A percentile compares a stretch with the other conserved stretches of the same genome.
phyloP scores from a whole-genome alignment of 345 rosid species.

The Eucalyptus melliodora region DNA sequence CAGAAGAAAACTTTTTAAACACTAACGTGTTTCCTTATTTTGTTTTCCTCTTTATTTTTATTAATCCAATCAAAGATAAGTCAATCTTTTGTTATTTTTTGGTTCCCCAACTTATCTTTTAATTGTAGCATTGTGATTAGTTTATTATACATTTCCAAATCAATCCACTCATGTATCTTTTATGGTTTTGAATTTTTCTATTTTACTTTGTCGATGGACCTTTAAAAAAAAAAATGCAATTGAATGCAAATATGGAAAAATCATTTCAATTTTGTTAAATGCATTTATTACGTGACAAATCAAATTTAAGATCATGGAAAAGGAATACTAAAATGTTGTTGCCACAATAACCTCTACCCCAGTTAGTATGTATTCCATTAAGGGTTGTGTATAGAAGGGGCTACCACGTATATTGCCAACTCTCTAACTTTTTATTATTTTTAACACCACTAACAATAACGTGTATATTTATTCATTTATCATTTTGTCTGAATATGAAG shows the following conservation, averaged over 20 bases:
- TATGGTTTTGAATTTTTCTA: background rate
- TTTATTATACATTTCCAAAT: background rate
- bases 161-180: background rate
- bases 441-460: background rate
- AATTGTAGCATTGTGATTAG: background rate
- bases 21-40: background rate
- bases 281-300: background rate
- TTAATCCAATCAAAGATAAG: background rate
- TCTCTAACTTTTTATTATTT: background rate
- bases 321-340: background rate
- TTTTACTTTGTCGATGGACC: background rate
- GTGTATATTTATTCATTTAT: background rate
- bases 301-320: background rate
- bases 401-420: background rate
- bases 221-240: background rate
- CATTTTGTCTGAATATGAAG: background rate
- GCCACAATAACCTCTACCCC: background rate
- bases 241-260: background rate
- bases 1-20: background rate
- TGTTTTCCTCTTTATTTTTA: background rate
- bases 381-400: background rate
- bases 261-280: background rate
- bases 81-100: background rate
- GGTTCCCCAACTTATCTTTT: background rate
- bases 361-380: background rate